These are phyloP conservation scores for Thielaviopsis musarum DNA, from an alignment of 2,329 filamentous ascomycete species.

Conservation along the genomic window DNA sequence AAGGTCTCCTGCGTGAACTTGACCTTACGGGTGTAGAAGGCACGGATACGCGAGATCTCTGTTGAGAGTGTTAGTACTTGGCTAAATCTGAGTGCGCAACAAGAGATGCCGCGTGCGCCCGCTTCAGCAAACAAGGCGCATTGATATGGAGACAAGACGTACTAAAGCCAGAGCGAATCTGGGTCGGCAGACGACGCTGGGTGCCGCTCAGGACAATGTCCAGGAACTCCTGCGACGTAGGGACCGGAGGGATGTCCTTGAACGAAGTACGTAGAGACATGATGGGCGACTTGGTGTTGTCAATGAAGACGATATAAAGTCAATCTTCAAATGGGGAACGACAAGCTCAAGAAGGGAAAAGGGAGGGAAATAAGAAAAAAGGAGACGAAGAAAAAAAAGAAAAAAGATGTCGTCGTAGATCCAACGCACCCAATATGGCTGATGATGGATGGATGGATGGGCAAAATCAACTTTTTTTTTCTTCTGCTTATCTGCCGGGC, in stretches of 20 bases:
- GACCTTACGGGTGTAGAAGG: slow-evolving; percentile 94
- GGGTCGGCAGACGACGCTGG: slow-evolving; percentile 81
- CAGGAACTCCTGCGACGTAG: slow-evolving; percentile 86
- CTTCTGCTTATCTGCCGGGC: slow-evolving; percentile 1
- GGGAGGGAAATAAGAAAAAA: neutral
- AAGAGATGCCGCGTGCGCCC: neutral
- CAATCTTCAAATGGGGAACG: neutral
- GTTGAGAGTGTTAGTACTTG: neutral
- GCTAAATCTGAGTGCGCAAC: neutral
- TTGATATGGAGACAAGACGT: slow-evolving; percentile 20
- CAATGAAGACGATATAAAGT: slow-evolving; percentile 10
- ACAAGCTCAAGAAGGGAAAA: neutral
- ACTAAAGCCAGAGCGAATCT: slow-evolving; percentile 91
- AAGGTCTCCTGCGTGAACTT: slow-evolving; percentile 98
- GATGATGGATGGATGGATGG: slow-evolving; percentile 1
- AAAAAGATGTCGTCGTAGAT: slow-evolving; percentile 1
- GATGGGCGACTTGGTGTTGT: slow-evolving; percentile 5
- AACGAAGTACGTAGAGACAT: slow-evolving; percentile 31
- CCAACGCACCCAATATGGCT: neutral
- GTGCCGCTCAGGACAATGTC: slow-evolving; percentile 93
- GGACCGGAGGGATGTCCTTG: slow-evolving; percentile 74
- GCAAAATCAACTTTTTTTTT: slow-evolving; percentile 6
- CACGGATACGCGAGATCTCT: slow-evolving; percentile 19
- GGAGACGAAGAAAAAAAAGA: neutral
- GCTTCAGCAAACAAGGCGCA: neutral